Evolutionary conservation across 352 stramenopile species (phyloP).

Genomic region (Pythium oligandrum): DNA sequence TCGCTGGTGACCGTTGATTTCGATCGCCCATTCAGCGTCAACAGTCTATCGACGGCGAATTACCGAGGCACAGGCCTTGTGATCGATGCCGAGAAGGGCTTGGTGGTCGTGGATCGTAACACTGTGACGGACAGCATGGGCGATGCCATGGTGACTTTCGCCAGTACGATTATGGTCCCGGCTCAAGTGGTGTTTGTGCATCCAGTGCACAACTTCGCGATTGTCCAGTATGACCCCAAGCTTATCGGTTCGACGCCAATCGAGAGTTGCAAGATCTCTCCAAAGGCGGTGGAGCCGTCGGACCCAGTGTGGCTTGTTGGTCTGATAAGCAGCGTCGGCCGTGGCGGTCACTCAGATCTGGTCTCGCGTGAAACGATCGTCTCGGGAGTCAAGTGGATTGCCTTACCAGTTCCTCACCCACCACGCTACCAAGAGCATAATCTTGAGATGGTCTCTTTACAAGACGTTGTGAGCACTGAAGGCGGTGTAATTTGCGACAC

Average conservation of each 20-base stretch:
- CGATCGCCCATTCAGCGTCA: constrained; percentile 81
- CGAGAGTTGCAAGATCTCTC: constrained; percentile 69
- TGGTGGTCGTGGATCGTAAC: constrained; percentile 91
- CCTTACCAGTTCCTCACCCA: constrained; percentile 71
- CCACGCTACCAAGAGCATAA: constrained; percentile 87
- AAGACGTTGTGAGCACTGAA: constrained; percentile 80
- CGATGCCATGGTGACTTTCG: constrained; percentile 88
- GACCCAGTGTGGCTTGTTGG: constrained; percentile 84
- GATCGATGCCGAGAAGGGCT: constrained; percentile 78
- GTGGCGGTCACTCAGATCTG: constrained; percentile 73
- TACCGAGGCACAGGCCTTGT: constrained; percentile 86
- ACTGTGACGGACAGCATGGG: constrained; percentile 87
- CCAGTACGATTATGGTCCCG: constrained; percentile 85
- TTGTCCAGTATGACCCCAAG: constrained; percentile 89
- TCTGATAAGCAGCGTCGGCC: constrained; percentile 76
- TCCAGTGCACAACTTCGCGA: constrained; percentile 91
- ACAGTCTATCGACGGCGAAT: constrained; percentile 81
- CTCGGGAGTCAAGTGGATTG: constrained; percentile 83
- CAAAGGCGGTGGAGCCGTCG: constrained; percentile 51
- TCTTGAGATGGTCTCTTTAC: constrained; percentile 80
- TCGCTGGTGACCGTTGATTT: constrained; percentile 85
- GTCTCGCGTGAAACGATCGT: constrained; percentile 85
- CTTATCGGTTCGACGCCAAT: constrained; percentile 81
- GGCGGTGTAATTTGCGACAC: constrained; percentile 74
- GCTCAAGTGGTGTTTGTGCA: constrained; percentile 90